A percentile compares a stretch with the other conserved stretches of the same genome.
These are phyloP conservation scores for Paspalum vaginatum DNA, from an alignment of 176 grass and related monocot species.

Conservation along the genomic window DNA sequence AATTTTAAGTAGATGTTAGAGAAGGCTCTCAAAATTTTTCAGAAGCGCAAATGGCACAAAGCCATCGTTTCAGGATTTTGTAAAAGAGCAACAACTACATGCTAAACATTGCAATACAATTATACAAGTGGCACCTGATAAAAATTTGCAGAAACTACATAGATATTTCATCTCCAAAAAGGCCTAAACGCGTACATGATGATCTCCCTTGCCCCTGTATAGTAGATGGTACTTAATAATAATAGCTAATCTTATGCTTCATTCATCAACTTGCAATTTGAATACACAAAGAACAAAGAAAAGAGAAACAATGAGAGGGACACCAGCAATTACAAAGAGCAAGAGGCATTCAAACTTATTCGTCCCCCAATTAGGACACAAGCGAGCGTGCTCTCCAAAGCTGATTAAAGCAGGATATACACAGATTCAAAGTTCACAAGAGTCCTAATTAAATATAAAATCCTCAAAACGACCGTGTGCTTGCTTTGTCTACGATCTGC, in stretches of 20 bases:
- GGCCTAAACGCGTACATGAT: not conserved
- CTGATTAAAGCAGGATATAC: conserved; percentile 41
- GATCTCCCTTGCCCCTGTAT: not conserved
- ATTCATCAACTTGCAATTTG: conserved; percentile 40
- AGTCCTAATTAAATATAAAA: not conserved
- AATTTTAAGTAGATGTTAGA: too few species aligned
- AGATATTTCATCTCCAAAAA: conserved; percentile 10
- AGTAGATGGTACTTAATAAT: not conserved
- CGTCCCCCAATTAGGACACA: conserved; percentile 31
- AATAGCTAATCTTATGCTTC: conserved; percentile 17
- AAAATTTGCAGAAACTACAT: conserved; percentile 17
- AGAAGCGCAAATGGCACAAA: too few species aligned
- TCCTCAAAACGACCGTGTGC: not conserved
- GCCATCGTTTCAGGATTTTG: not conserved
- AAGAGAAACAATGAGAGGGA: conserved; percentile 26
- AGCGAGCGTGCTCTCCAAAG: conserved; percentile 32
- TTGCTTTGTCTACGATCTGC: not conserved
- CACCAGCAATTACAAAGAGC: conserved; percentile 24
- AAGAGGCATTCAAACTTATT: conserved; percentile 22
- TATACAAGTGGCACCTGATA: not conserved
- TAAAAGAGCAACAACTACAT: not conserved
- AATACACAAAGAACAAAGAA: not conserved
- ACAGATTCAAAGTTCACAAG: conserved; percentile 27
- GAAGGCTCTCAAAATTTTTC: too few species aligned
- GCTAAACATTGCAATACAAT: not conserved